These are phyloP conservation scores for Cystobasidium sp. DNA, from an alignment of 1,284 basidiomycete genomes.

Conservation along the genomic window DNA sequence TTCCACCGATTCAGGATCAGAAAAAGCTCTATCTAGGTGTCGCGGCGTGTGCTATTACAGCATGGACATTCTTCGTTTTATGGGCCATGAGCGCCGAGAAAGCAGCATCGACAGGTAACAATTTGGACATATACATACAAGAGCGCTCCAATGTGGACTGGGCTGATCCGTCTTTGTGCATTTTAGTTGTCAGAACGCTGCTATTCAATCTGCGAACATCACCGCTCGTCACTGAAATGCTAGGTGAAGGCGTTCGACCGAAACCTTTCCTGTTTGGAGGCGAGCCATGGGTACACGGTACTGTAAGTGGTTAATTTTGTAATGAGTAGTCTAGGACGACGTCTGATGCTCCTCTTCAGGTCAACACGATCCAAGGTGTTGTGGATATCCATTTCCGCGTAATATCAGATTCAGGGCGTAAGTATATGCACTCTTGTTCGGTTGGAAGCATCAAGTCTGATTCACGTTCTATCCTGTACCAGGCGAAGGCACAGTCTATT, in stretches of 20 bases:
- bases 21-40: conserved; percentile 52
- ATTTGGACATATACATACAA: neutral
- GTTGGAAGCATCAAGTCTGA: no score
- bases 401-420: conserved; percentile 68
- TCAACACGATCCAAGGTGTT: conserved; percentile 73
- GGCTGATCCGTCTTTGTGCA: neutral
- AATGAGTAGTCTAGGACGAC: neutral
- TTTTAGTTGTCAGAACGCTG: conserved; percentile 65
- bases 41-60: conserved; percentile 63
- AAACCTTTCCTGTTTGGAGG: conserved; percentile 73
- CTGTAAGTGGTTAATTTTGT: conserved; percentile 60
- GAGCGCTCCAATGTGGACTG: neutral
- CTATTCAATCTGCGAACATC: conserved; percentile 66
- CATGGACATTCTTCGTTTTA: conserved; percentile 70
- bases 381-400: conserved; percentile 75
- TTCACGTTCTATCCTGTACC: neutral
- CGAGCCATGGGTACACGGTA: conserved; percentile 70
- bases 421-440: neutral
- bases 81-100: conserved; percentile 75
- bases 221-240: conserved; percentile 60
- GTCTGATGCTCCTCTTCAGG: conserved; percentile 58
- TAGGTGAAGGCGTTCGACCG: conserved; percentile 71
- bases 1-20: conserved; percentile 44
- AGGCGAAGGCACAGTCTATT: conserved; percentile 75
- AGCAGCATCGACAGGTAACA: conserved; percentile 66